Percentiles rank a stretch among this genome's conserved stretches.
These are phyloP conservation scores for Tulasnella sp. DNA, from an alignment of 768 basidiomycete species.

Conservation along the genomic window DNA sequence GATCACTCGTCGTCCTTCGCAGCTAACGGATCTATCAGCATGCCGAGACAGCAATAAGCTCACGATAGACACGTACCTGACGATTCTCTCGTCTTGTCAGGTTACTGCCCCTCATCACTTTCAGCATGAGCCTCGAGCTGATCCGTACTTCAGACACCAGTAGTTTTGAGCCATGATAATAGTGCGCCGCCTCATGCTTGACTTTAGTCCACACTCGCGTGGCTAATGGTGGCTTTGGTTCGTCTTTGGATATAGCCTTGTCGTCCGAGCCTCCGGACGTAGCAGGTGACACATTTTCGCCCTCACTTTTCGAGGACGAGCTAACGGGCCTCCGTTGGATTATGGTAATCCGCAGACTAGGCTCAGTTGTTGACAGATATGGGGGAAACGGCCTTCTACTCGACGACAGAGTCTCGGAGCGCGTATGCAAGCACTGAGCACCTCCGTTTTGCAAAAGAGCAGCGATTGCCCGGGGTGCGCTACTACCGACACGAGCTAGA, in stretches of 20 bases:
- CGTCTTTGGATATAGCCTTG: slow-evolving; percentile 14
- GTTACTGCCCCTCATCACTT: slow-evolving; percentile 80
- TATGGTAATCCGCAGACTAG: not conserved
- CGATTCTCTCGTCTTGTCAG: slow-evolving; percentile 87
- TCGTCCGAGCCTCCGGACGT: not conserved
- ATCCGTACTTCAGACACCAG: slow-evolving; percentile 91
- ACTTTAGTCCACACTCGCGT: slow-evolving; percentile 77
- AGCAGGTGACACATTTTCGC: not conserved
- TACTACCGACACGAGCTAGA: not conserved
- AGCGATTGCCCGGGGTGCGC: not conserved
- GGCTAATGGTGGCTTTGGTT: slow-evolving; percentile 22
- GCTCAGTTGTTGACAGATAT: no score
- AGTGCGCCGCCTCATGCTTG: slow-evolving; percentile 92
- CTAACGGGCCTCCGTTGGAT: not conserved
- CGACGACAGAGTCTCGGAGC: not conserved
- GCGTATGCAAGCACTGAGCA: not conserved
- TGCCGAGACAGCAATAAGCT: slow-evolving; percentile 1
- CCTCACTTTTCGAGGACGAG: not conserved
- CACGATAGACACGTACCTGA: slow-evolving; percentile 44
- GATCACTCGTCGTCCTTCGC: slow-evolving; percentile 83
- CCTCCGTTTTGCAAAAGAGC: not conserved
- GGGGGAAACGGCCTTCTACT: not conserved
- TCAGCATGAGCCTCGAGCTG: slow-evolving; percentile 74
- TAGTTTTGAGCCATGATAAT: slow-evolving; percentile 93
- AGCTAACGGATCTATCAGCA: slow-evolving; percentile 38